Base-by-base conservation (phyloP, 139 green algal genomes). In the Chlamydomonas applanata region DNA sequence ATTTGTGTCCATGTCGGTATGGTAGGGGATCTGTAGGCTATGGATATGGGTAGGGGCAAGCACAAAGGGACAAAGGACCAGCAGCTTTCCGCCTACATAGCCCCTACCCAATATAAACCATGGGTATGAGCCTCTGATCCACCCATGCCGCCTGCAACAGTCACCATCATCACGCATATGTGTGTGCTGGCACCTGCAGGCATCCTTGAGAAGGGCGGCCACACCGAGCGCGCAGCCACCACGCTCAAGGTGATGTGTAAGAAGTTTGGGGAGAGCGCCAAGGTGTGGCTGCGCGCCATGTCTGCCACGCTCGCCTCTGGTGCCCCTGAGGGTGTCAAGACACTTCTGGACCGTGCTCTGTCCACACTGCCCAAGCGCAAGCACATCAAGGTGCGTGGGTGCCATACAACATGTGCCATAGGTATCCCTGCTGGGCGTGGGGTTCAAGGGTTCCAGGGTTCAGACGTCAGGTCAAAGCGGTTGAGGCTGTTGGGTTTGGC, bases 261-360 rank as follows among this genome's bases (percentile, higher is more conserved):
- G 65, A 97, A 97, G 84, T 98, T 97, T 69, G 79, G 78, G 27
- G 81, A 71, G 16, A 95, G 85, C 73, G 76, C 70, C 56, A 97
- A 98, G 86, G 91, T 95, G 24, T 98, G 94, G 93, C 81, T 96
- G 70, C 62, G 81, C 2, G 71, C 82, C 3, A 73, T 97, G 1
- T 69, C 85, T 57, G 77, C 83, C 49, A 73, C 82, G 60, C 80
- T 97, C 24, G 66, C 40, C 4, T 53, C 24, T n/a, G 56, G 67
- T 25, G 56, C 45, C 29, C 56, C 72, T 56, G 74, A 71, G 44
- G 70, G 35, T 16, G 76, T 49, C 40, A 82, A 35, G 74, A 79
- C 34, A 70, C 45, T 91, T 25, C 75, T 98, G 53, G 90, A 98
- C 44, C 79, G 81, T 0, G 83, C 89, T 14, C 74, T 96, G 53